Percentiles rank a stretch among this genome's conserved stretches.
phyloP scores from a whole-genome alignment of 2,329 filamentous ascomycete genomes.

The Alternaria metachromatica region DNA sequence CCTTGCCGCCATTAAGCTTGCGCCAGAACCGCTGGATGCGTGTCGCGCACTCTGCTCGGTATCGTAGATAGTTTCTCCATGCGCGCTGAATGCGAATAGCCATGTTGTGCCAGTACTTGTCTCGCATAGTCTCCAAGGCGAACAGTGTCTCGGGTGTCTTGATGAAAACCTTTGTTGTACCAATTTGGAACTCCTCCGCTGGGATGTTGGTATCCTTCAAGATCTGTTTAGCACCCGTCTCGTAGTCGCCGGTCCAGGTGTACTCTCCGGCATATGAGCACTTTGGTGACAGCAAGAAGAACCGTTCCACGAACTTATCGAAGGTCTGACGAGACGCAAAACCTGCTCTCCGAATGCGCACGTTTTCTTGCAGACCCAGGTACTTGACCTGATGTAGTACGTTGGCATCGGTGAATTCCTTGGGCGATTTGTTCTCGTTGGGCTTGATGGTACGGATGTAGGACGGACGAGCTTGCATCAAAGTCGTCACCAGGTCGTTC shows the following conservation, averaged over 20 bases:
- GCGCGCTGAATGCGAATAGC: conserved; percentile 95
- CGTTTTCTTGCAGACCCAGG: conserved; percentile 98
- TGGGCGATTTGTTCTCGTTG: conserved; percentile 96
- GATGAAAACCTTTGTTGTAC: conserved; percentile 96
- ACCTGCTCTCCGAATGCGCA: conserved; percentile 92
- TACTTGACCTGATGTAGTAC: conserved; percentile 99
- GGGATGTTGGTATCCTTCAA: conserved; percentile 96
- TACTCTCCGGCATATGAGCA: conserved; percentile 97
- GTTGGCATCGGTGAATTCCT: conserved; percentile 89
- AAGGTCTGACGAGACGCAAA: conserved; percentile 98
- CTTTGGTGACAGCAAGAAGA: conserved; percentile 92
- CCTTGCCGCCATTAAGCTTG: conserved; percentile 87
- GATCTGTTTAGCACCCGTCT: conserved; percentile 89
- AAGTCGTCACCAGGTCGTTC: conserved; percentile 89
- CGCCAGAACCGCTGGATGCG: conserved; percentile 96
- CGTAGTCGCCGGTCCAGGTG: conserved; percentile 88
- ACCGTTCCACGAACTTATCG: conserved; percentile 97
- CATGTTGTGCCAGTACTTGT: conserved; percentile 99
- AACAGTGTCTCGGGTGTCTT: conserved; percentile 98
- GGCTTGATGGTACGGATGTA: conserved; percentile 99
- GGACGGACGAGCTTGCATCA: conserved; percentile 97
- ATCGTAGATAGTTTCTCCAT: conserved; percentile 94
- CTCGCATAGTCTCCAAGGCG: conserved; percentile 95
- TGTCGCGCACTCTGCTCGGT: conserved; percentile 88
- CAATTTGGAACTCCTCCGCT: conserved; percentile 94